Evolutionary conservation across 176 grass and related monocot genomes (phyloP).

Genomic region (Zoysia pacifica): DNA sequence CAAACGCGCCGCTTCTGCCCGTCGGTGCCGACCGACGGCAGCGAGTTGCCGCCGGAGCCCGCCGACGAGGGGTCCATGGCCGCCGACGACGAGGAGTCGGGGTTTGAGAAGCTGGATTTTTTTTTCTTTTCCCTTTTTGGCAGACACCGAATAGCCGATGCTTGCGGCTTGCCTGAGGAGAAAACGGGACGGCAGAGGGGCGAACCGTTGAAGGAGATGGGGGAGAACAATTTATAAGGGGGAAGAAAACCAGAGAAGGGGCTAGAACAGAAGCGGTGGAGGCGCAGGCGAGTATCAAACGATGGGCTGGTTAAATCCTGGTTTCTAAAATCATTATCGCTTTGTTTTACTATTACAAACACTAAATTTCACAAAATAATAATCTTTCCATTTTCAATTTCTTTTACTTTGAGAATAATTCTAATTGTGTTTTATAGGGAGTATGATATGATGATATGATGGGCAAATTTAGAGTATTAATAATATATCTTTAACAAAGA

Average conservation of each 20-base stretch:
- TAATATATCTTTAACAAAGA: too few relatives aligned
- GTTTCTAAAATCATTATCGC: neutral
- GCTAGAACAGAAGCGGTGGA: conserved; percentile 10
- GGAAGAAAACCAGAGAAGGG: neutral
- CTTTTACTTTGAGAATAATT: too few relatives aligned
- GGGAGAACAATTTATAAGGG: neutral
- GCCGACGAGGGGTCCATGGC: conserved; percentile 49
- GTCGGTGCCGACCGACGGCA: conserved; percentile 60
- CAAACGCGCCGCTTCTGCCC: conserved; percentile 86
- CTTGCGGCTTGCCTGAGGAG: neutral
- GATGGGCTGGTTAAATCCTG: neutral
- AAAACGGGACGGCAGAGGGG: neutral
- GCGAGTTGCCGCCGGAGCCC: conserved; percentile 67
- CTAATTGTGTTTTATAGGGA: too few relatives aligned
- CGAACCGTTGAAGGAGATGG: neutral
- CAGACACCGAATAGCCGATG: neutral
- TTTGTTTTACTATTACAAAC: too few relatives aligned
- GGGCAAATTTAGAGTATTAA: too few relatives aligned
- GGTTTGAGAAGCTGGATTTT: neutral
- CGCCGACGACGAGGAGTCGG: conserved; percentile 19
- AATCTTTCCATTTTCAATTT: too few relatives aligned
- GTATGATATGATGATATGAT: too few relatives aligned
- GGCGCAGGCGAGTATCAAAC: neutral
- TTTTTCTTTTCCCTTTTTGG: neutral
- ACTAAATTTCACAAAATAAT: too few relatives aligned